Base-by-base conservation (phyloP, 192 early-diverging fungal genomes). In the Podila minutissima region DNA sequence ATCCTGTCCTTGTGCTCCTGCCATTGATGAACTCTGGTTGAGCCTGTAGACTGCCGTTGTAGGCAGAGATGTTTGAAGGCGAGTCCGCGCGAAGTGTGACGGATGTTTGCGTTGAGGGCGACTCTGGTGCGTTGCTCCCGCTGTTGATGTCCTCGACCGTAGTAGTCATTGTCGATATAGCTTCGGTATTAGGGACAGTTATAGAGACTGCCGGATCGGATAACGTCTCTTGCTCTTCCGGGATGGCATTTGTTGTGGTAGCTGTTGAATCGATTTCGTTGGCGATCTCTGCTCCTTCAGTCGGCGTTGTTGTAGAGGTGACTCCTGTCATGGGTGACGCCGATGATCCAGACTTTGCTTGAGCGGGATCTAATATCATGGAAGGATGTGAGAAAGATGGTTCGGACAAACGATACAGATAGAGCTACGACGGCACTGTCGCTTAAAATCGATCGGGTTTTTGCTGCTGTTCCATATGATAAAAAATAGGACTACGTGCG, bases 1-100 rank as follows among this genome's bases (percentile, higher is more conserved):
- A 81, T 81, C 77, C 77, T 32, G 77, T 81, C 9, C 63, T 51
- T 19, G 77, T 81, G 49, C 77, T 81, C n/a, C 71, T 66, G 8
- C 71, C 77, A 48, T 73, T 71, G n/a, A 81, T 65, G 4, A 3
- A 24, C 0, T 72, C 71, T 9, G 77, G 77, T 26, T 81, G 77
- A 19, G 77, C 57, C 3, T 63, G 60, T 3, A 66, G 67, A 4
- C 60, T 28, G 2, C 46, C 55, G 60, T 26, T 51, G 17, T n/a
- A 7, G 24, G 11, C 53, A 10, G 53, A 24, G 53, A 2, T 55
- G 4, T 55, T 55, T n/a, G 53, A 55, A 55, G 53, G 53, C 5
- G 53, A 55, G 53, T 55, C 53, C 24, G 20, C 53, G 53, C n/a
- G 3, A 22, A 22, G 53, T 55, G 53, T 55, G 53, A 17, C 53